Evolutionary conservation across 352 stramenopile genomes (phyloP), one percentile per base, ranked within the genome.

Genomic region (Pythium scleroteichum): DNA sequence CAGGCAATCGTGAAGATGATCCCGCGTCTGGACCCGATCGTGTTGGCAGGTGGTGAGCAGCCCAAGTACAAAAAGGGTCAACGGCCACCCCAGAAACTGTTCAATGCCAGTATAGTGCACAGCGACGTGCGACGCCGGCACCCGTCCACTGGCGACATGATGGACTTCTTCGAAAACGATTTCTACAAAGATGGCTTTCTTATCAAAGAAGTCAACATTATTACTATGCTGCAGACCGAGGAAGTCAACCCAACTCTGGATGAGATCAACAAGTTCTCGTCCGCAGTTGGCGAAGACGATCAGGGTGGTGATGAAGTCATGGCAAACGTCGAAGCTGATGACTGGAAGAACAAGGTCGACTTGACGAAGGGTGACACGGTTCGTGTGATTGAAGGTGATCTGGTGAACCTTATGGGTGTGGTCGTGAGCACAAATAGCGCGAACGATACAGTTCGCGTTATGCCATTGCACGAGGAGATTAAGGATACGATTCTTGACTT

Each of bases 401-500:
- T 96, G 19, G 71, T 95, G 35, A 96, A 96, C 64, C 74, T 96
- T n/a, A 94, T 96, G 87, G 87, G 87, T 63, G 84, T 96, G 26
- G 87, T 96, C 20, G 72, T 95, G 12, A 93, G 82, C 61, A 95
- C 84, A n/a, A 95, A 96, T 66, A 91, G 82, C 39, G 75, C 80
- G 29, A 96, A 94, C 49, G 85, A 94, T 63, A 94, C 85, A 8
- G 87, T 96, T 5, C 85, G 85, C 29, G 87, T 96, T 26, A 96
- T 96, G 85, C 87, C 87, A 13, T 71, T 96, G 27, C 87, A 96
- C 57, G 87, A 96, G 75, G 87, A 96, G 59, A 96, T 96, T 63
- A 96, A 95, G 62, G 87, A 96, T 53, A 96, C 87, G 23, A 94
- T 95, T 42, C 65, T 96, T 35, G 87, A 96, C 57, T 96, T 96